Conservation (phyloP, 2,329 filamentous ascomycete genomes). For the Nemania sp. region DNA sequence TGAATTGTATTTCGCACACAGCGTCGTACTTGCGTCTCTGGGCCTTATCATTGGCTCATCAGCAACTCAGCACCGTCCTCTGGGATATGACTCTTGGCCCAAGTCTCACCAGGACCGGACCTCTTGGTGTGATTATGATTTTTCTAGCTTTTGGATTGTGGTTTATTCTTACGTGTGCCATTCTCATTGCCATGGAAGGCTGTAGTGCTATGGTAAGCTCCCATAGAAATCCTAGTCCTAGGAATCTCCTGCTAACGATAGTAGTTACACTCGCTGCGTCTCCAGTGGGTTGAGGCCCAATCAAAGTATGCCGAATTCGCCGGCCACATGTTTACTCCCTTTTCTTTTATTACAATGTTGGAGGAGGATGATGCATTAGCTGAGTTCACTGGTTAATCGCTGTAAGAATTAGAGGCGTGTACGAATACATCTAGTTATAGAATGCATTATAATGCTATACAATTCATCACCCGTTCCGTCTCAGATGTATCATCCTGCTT, state of each 20-base stretch:
- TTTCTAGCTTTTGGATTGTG: conserved; percentile 87
- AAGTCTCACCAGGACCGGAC: conserved; percentile 75
- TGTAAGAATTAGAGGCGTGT: conserved; percentile 33
- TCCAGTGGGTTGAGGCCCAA: conserved; percentile 89
- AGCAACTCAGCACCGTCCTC: conserved; percentile 94
- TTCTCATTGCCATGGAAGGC: conserved; percentile 85
- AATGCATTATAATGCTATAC: conserved; percentile 32
- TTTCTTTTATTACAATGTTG: conserved; percentile 78
- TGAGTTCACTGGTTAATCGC: conserved; percentile 52
- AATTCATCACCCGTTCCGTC: neutral
- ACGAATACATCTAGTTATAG: conserved; percentile 41
- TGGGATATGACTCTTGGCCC: conserved; percentile 95
- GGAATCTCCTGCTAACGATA: conserved; percentile 35
- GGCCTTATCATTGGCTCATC: conserved; percentile 96
- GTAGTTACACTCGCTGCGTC: conserved; percentile 75
- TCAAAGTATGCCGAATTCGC: conserved; percentile 87
- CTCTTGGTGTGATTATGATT: conserved; percentile 80
- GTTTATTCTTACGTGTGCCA: conserved; percentile 84
- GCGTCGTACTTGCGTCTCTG: conserved; percentile 98
- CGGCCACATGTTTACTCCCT: conserved; percentile 80
- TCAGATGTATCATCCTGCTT: neutral
- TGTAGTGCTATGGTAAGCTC: conserved; percentile 76
- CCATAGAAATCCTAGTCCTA: neutral
- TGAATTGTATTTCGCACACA: conserved; percentile 99
- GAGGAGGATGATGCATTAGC: conserved; percentile 71